A percentile compares a stretch with the other conserved stretches of the same genome.
These are phyloP conservation scores for Coemansia sp. DNA, from an alignment of 192 early-diverging fungal genomes.

Conservation along the genomic window DNA sequence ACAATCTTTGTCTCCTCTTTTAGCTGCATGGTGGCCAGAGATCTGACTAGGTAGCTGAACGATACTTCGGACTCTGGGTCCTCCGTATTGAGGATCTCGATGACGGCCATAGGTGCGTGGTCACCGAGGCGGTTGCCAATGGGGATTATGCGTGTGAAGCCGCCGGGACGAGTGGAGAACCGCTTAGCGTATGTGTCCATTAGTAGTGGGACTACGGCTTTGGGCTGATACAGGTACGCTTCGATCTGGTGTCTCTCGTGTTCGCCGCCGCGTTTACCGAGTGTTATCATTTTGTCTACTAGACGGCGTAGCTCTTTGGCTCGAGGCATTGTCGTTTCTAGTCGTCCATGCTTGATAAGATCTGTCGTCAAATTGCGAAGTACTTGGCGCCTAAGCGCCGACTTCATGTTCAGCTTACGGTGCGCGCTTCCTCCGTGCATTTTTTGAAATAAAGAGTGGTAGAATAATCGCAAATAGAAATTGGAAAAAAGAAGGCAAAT, in stretches of 20 bases:
- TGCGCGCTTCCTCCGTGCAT: conserved; percentile 47
- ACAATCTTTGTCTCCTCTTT: conserved; percentile 44
- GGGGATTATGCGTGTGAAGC: conserved; percentile 87
- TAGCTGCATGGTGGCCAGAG: conserved; percentile 52
- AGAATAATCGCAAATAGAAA: neutral
- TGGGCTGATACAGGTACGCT: conserved; percentile 67
- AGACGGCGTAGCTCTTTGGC: conserved; percentile 87
- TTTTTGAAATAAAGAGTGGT: neutral
- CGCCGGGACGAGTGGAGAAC: conserved; percentile 76
- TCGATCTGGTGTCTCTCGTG: conserved; percentile 66
- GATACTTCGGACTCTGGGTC: conserved; percentile 69
- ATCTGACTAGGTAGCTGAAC: conserved; percentile 57
- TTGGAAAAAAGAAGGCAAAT: neutral
- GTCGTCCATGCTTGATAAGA: conserved; percentile 85
- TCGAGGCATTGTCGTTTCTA: conserved; percentile 92
- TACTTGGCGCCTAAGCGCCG: conserved; percentile 73
- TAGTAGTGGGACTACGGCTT: conserved; percentile 78
- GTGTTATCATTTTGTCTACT: conserved; percentile 88
- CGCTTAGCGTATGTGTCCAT: conserved; percentile 83
- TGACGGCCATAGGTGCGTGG: conserved; percentile 84
- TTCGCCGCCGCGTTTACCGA: conserved; percentile 74
- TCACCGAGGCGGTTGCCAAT: conserved; percentile 81
- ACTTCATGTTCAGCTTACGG: conserved; percentile 55
- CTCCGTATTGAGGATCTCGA: conserved; percentile 88
- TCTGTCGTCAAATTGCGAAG: conserved; percentile 84